Conservation (phyloP, 1,139 yeast genomes). For the Lodderomyces orthopsilosis region DNA sequence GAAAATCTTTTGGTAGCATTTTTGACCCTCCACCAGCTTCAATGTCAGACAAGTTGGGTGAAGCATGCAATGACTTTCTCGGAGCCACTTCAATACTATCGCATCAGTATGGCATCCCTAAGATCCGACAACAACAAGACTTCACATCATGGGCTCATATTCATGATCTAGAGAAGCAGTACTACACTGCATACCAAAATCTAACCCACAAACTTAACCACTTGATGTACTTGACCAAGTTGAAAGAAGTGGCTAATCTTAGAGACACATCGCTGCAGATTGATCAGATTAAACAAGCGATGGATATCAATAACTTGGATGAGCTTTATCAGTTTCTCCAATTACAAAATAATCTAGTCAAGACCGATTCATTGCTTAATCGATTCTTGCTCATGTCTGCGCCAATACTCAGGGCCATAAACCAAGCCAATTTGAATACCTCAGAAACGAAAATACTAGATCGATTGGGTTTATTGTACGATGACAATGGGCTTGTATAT, state of each 20-base stretch:
- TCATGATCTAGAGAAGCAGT: constrained; percentile 20
- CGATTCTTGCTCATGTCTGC: constrained; percentile 24
- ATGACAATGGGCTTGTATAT: constrained; percentile 12
- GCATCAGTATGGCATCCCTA: constrained; percentile 30
- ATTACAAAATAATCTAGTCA: constrained; percentile 22
- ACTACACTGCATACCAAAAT: constrained; percentile 20
- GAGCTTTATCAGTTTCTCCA: constrained; percentile 21
- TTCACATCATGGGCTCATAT: constrained; percentile 7
- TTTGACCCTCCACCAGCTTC: background rate
- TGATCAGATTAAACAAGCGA: constrained; percentile 8
- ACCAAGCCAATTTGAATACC: constrained; percentile 28
- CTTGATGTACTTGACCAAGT: constrained; percentile 27
- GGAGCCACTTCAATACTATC: constrained; percentile 21
- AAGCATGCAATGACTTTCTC: constrained; percentile 23
- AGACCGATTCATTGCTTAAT: constrained; percentile 25
- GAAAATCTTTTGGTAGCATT: background rate
- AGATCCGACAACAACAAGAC: constrained; percentile 7
- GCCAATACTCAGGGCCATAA: constrained; percentile 34
- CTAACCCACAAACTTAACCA: constrained; percentile 25
- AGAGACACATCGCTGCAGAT: background rate
- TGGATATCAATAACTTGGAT: constrained; percentile 16
- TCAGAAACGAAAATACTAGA: constrained; percentile 29
- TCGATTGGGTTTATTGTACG: constrained; percentile 18
- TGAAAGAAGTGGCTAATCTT: constrained; percentile 10
- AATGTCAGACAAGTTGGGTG: constrained; percentile 20